Conservation (phyloP, 2,329 filamentous ascomycete species). For the Rosellinia necatrix region DNA sequence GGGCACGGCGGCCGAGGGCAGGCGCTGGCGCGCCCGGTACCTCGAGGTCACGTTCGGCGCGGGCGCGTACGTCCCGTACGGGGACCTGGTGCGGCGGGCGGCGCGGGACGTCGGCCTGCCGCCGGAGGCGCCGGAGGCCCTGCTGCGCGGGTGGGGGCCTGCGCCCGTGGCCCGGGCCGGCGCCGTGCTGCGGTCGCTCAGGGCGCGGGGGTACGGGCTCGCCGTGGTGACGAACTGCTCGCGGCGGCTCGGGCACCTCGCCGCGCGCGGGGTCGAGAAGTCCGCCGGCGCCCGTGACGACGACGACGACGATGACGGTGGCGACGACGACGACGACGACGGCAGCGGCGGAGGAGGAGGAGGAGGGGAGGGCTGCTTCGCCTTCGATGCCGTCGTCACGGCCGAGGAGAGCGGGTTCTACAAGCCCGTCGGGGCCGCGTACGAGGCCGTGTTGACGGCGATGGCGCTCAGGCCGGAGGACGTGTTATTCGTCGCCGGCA, state of each 20-base stretch:
- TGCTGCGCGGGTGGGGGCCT: constrained; percentile 11
- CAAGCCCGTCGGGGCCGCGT: constrained; percentile 20
- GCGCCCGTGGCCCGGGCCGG: constrained; percentile 12
- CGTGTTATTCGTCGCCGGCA: constrained; percentile 24
- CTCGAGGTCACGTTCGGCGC: constrained; percentile 17
- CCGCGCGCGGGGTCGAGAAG: constrained; percentile 6
- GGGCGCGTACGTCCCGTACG: constrained; percentile 22
- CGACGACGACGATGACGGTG: constrained; percentile 10
- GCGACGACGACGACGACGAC: constrained; percentile 20
- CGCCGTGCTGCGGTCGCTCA: constrained; percentile 4
- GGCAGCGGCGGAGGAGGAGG: too few relatives aligned
- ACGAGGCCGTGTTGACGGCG: constrained; percentile 8
- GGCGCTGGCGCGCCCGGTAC: constrained; percentile 19
- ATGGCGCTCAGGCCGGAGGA: constrained; percentile 5
- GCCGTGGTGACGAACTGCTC: constrained; percentile 26
- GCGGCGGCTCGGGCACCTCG: constrained; percentile 16
- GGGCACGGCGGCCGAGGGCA: constrained; percentile 8
- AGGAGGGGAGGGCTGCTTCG: too few relatives aligned
- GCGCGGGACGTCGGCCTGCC: constrained; percentile 18
- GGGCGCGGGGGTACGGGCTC: constrained; percentile 16
- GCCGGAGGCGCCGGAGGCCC: constrained; percentile 14
- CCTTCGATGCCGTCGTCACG: constrained; percentile 22
- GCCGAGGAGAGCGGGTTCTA: constrained; percentile 25
- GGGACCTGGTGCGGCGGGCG: constrained; percentile 20
- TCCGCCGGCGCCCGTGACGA: background rate